Evolutionary conservation across 108 stramenopile genomes (phyloP).

Genomic region (Schizochytrium sp.): DNA sequence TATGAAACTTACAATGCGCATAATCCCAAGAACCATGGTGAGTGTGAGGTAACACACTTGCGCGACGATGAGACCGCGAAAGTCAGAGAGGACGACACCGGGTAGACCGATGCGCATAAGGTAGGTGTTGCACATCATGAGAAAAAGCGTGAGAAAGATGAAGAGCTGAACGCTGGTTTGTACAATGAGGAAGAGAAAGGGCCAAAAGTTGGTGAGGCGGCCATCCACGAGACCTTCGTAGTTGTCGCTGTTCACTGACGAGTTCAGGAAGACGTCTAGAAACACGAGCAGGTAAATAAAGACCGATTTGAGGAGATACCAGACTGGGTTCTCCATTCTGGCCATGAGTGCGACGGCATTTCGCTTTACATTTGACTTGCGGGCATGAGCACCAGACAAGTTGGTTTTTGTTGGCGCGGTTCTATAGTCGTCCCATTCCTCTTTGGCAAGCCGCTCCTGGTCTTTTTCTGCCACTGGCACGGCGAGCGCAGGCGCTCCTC

Average conservation of each 20-base stretch:
- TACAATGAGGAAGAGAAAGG: not conserved
- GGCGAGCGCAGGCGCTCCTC: not conserved
- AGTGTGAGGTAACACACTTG: not conserved
- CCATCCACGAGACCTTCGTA: not conserved
- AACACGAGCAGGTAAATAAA: not conserved
- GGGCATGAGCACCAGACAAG: too few relatives aligned
- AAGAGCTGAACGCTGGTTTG: constrained; percentile 3
- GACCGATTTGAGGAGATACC: not conserved
- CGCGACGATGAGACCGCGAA: not conserved
- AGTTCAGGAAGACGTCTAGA: not conserved
- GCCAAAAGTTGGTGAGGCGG: constrained; percentile 16
- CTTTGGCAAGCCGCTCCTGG: not conserved
- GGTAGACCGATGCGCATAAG: constrained; percentile 1
- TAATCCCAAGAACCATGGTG: not conserved
- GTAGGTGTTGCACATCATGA: constrained; percentile 15
- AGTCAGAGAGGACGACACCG: not conserved
- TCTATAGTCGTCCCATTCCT: not conserved
- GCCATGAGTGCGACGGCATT: not conserved
- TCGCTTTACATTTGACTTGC: not conserved
- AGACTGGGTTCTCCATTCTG: not conserved
- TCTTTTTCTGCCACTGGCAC: not conserved
- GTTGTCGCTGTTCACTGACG: constrained; percentile 12
- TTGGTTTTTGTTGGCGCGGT: not conserved
- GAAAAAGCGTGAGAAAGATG: constrained; percentile 1
- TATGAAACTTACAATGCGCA: not conserved